phyloP scores from a whole-genome alignment of 192 early-diverging fungal genomes.

The Mycoemilia scoparia region DNA sequence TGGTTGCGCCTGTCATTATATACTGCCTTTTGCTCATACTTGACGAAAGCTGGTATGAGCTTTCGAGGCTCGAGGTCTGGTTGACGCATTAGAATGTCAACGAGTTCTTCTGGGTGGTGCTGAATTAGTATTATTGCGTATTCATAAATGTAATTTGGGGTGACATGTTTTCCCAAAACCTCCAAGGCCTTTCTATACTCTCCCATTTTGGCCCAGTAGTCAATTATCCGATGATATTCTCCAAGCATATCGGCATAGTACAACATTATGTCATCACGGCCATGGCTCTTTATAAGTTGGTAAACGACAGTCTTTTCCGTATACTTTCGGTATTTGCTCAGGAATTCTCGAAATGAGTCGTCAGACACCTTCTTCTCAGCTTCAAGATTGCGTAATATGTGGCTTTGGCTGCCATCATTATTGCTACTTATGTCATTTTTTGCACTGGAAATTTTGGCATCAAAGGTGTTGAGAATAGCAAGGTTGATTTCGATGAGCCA shows the following conservation, averaged over 20 bases:
- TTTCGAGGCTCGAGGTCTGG: slow-evolving; percentile 61
- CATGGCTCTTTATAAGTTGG: slow-evolving; percentile 71
- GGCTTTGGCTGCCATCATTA: background rate
- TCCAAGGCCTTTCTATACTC: slow-evolving; percentile 60
- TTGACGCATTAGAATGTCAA: slow-evolving; percentile 74
- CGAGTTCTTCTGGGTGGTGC: slow-evolving; percentile 62
- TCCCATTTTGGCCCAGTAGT: slow-evolving; percentile 63
- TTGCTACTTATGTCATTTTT: slow-evolving; percentile 4
- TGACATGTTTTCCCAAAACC: slow-evolving; percentile 59
- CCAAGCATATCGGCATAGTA: slow-evolving; percentile 66
- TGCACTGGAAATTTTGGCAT: slow-evolving; percentile 30
- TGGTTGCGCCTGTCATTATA: slow-evolving; percentile 47
- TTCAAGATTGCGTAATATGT: slow-evolving; percentile 9
- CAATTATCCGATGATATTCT: slow-evolving; percentile 75
- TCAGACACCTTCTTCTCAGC: slow-evolving; percentile 40
- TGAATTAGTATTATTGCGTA: slow-evolving; percentile 75
- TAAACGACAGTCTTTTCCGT: slow-evolving; percentile 56
- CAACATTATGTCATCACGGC: slow-evolving; percentile 59
- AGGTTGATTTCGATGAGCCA: slow-evolving; percentile 87
- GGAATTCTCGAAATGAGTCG: slow-evolving; percentile 53
- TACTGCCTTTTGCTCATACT: slow-evolving; percentile 43
- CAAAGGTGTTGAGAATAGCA: slow-evolving; percentile 48
- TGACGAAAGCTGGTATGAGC: slow-evolving; percentile 76
- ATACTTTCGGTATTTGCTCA: slow-evolving; percentile 44
- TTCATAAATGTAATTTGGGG: slow-evolving; percentile 71